phyloP scores from a whole-genome alignment of 768 basidiomycete genomes.

The Lactarius akahatsu region DNA sequence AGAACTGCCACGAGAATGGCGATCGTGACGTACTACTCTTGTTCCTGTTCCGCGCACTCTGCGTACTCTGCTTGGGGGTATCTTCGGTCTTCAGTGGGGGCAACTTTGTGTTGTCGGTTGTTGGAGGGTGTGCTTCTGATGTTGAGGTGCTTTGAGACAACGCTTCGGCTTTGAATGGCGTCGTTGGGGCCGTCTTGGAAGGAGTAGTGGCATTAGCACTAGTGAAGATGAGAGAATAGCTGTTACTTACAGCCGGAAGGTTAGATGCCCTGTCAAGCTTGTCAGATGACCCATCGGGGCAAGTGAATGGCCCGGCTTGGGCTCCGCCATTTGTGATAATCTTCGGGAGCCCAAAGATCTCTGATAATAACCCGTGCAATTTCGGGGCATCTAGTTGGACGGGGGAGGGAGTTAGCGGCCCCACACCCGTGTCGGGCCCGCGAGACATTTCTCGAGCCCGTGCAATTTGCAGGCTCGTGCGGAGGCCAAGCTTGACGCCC shows the following conservation, averaged over 20 bases:
- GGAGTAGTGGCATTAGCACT: not conserved
- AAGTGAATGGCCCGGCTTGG: constrained; percentile 4
- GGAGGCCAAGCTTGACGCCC: constrained; percentile 43
- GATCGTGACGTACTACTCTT: constrained; percentile 3
- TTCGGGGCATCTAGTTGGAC: constrained; percentile 13
- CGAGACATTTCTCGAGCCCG: constrained; percentile 39
- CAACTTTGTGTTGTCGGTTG: not conserved
- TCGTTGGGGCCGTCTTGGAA: constrained; percentile 18
- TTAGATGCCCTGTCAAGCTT: constrained; percentile 13
- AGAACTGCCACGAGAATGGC: not conserved
- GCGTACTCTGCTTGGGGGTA: rapidly evolving
- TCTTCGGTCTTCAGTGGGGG: not conserved
- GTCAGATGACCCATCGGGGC: not conserved
- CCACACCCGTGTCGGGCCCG: constrained; percentile 14
- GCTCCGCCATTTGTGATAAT: not conserved
- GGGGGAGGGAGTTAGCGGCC: constrained; percentile 12
- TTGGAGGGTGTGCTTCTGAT: constrained; percentile 7
- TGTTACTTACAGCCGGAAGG: constrained; percentile 12
- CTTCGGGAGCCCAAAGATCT: constrained; percentile 15
- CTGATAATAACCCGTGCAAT: not conserved
- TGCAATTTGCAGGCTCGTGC: constrained; percentile 40
- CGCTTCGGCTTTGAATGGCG: constrained; percentile 9
- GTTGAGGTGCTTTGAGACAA: constrained; percentile 14
- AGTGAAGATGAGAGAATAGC: not conserved
- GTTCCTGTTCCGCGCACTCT: not conserved